Evolutionary conservation across 108 stramenopile genomes (phyloP), one percentile per base, ranked within the genome.

Genomic region (Cafeteria roenbergensis): DNA sequence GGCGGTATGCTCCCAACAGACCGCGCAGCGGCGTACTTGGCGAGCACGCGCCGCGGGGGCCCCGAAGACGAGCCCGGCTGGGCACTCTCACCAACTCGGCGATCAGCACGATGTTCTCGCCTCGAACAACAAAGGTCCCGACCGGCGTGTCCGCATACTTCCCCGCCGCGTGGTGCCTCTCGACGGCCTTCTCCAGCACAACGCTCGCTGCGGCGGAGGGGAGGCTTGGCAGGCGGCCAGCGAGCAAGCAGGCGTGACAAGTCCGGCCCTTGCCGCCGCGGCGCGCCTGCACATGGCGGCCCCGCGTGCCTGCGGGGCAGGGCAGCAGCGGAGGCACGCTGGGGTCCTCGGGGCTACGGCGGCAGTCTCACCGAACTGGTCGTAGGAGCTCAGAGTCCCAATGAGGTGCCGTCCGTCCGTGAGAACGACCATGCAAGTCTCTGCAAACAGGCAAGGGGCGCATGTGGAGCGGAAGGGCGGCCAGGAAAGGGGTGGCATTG

Each of bases 91-190:
- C 69, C 51, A 70, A 8, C 25, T 70, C 59, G 6, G 28, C 69
- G 1, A 70, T 52, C n/a, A 70, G 50, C 14, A 70, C 69, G 35
- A 70, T 70, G 27, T 63, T 70, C 28, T 70, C 69, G 1, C 59
- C 60, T 29, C 69, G 69, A 2, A 70, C 69, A 55, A 70, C 64
- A 17, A 51, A 62, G 34, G 51, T 17, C 20, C 57, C 69, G 29
- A 60, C 22, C 26, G 57, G 57, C 22, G 30, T 42, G 25, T 70
- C 69, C 0, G 21, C 24, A 21, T 37, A 51, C 22, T 42, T 27
- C n/a, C 27, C 42, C 9, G 31, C 69, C 24, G 36, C 59, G 27
- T n/a, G 34, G 25, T 27, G 26, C 0, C 51, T 22, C 27, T 68
- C 67, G n/a, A 31, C 1, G 0, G 67, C 53, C 0, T 68, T 63